A percentile compares a stretch with the other conserved stretches of the same genome.
These are phyloP conservation scores for Pterula multifida DNA, from an alignment of 1,284 basidiomycete genomes.

Conservation along the genomic window DNA sequence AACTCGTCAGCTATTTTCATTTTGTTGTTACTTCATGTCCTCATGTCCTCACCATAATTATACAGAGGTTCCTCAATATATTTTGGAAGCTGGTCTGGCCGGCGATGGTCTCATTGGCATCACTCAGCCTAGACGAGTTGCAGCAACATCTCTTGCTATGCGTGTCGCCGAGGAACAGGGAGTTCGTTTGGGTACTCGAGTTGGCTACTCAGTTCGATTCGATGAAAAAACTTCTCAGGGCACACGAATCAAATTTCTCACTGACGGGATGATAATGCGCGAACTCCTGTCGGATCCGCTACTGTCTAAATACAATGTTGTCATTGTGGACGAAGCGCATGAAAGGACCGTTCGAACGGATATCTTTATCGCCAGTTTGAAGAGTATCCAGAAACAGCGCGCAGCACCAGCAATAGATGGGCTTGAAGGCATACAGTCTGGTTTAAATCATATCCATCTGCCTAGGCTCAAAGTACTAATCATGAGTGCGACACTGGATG, in stretches of 20 bases:
- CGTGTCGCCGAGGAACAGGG: constrained; percentile 86
- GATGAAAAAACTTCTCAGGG: constrained; percentile 65
- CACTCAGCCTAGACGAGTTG: constrained; percentile 91
- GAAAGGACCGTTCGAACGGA: constrained; percentile 93
- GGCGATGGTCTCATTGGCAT: constrained; percentile 66
- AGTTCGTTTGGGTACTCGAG: constrained; percentile 52
- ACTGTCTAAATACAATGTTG: constrained; percentile 78
- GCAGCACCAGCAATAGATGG: constrained; percentile 28
- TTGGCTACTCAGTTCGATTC: constrained; percentile 95
- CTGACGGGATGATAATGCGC: constrained; percentile 93
- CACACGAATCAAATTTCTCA: constrained; percentile 90
- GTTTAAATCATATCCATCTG: constrained; percentile 23
- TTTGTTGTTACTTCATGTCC: too few species aligned
- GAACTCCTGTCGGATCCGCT: constrained; percentile 74
- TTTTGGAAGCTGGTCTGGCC: constrained; percentile 61
- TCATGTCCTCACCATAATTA: constrained; percentile 9
- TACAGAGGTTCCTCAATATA: constrained; percentile 81
- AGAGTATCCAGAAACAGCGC: constrained; percentile 70
- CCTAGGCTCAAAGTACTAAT: constrained; percentile 81
- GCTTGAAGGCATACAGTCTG: constrained; percentile 28
- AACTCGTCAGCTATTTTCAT: constrained; percentile 46
- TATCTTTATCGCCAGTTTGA: constrained; percentile 85
- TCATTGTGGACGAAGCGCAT: constrained; percentile 96
- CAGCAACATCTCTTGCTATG: constrained; percentile 83
- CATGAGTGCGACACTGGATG: constrained; percentile 97